These are phyloP conservation scores for Peterozyma xylosa DNA, from an alignment of 805 yeast species.

Conservation along the genomic window DNA sequence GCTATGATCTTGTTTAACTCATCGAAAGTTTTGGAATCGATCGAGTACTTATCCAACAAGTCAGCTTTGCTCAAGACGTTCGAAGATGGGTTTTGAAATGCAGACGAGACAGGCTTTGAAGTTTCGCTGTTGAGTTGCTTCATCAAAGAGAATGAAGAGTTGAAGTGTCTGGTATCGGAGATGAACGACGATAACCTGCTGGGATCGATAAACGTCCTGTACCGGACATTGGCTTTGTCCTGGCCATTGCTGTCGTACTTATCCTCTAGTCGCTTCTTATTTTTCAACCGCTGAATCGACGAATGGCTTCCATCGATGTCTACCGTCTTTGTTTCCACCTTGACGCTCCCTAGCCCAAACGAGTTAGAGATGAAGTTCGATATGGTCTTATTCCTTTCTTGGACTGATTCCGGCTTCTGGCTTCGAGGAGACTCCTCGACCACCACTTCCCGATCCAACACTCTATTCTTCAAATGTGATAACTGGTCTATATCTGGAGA, in stretches of 20 bases:
- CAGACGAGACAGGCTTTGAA: neutral
- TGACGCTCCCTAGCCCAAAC: neutral
- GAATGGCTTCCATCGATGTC: slow-evolving; percentile 4
- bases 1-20: too few species aligned
- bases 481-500: slow-evolving; percentile 4
- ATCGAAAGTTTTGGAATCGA: neutral
- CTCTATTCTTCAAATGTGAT: neutral
- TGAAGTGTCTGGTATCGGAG: neutral
- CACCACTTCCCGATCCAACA: neutral
- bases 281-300: slow-evolving; percentile 2
- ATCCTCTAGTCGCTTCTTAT: slow-evolving; percentile 2
- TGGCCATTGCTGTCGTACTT: slow-evolving; percentile 1
- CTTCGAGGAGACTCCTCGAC: neutral
- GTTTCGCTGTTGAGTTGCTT: neutral
- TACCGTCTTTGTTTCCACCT: slow-evolving; percentile 1
- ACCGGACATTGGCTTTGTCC: neutral
- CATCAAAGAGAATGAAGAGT: neutral
- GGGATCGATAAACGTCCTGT: neutral
- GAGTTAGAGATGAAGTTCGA: slow-evolving; percentile 3
- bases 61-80: neutral
- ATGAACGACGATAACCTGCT: neutral
- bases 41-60: too few species aligned
- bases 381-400: neutral
- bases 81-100: neutral
- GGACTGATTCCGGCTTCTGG: neutral